phyloP scores from a whole-genome alignment of 805 yeast genomes.

The Metschnikowia aberdeeniae region DNA sequence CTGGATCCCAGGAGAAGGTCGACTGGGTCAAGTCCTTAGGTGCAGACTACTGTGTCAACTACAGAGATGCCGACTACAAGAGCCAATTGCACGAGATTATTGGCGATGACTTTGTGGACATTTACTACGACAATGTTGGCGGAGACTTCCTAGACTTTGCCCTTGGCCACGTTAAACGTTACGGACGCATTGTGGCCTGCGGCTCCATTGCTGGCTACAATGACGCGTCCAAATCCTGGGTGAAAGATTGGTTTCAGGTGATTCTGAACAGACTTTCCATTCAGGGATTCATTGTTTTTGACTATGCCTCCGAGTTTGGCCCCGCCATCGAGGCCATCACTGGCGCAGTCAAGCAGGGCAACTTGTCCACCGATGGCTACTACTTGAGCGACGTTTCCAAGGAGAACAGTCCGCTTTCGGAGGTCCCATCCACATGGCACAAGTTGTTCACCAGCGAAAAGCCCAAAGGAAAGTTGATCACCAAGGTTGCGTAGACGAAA shows the following conservation, averaged over 20 bases:
- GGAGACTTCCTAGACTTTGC: conserved; percentile 52
- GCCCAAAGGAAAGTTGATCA: conserved; percentile 17
- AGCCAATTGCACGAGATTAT: conserved; percentile 20
- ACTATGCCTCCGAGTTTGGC: conserved; percentile 32
- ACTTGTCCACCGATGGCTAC: conserved; percentile 31
- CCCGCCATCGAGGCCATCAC: conserved; percentile 34
- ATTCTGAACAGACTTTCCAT: conserved; percentile 49
- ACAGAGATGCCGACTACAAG: conserved; percentile 37
- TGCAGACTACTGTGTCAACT: conserved; percentile 51
- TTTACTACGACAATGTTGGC: conserved; percentile 62
- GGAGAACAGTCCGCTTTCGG: conserved; percentile 18
- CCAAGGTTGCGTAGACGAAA: conserved; percentile 8
- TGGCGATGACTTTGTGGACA: conserved; percentile 43
- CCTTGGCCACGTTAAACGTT: conserved; percentile 32
- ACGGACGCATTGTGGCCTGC: conserved; percentile 51
- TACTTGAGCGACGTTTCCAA: conserved; percentile 40
- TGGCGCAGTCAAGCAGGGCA: conserved; percentile 38
- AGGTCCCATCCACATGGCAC: conserved; percentile 15
- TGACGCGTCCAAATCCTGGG: conserved; percentile 30
- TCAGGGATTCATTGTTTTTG: conserved; percentile 51
- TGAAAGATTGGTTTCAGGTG: conserved; percentile 41
- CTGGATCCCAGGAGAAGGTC: conserved; percentile 58
- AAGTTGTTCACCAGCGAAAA: conserved; percentile 16
- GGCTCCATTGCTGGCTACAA: conserved; percentile 62
- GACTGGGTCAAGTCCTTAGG: conserved; percentile 52